Conservation (phyloP, 345 rosid genomes). For the Balakata baccata region DNA sequence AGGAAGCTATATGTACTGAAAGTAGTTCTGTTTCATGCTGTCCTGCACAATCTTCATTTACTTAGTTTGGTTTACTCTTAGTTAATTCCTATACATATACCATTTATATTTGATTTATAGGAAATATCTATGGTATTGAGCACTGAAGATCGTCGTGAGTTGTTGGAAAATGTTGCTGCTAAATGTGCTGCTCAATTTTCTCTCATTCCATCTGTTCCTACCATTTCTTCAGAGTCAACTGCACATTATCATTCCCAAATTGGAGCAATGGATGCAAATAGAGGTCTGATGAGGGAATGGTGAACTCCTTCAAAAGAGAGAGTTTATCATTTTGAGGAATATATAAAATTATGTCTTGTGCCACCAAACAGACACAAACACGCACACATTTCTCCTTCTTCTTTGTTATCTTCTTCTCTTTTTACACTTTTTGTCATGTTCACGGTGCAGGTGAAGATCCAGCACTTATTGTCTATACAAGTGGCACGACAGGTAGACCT, state of each 20-base stretch:
- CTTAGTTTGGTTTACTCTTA: not conserved
- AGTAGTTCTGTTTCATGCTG: conserved; percentile 7
- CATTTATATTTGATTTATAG: conserved; percentile 35
- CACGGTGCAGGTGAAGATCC: conserved; percentile 63
- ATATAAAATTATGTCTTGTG: not conserved
- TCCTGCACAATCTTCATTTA: not conserved
- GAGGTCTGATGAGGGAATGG: conserved; percentile 38
- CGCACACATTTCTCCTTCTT: not conserved
- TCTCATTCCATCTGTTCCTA: conserved; percentile 57
- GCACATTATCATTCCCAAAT: conserved; percentile 31
- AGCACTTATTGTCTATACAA: conserved; percentile 83
- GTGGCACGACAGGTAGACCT: conserved; percentile 99
- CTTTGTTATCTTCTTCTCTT: not conserved
- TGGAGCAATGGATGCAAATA: conserved; percentile 33
- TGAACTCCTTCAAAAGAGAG: conserved; percentile 20
- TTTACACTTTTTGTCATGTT: conserved; percentile 18
- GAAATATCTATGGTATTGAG: conserved; percentile 74
- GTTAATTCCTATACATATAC: conserved; percentile 1
- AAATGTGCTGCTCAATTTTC: conserved; percentile 63
- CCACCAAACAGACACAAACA: not conserved
- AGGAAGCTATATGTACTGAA: not conserved
- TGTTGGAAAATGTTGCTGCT: conserved; percentile 65
- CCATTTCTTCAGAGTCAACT: conserved; percentile 33
- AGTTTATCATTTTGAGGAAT: conserved; percentile 12
- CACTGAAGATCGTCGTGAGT: conserved; percentile 64